Percentiles rank a stretch among this genome's conserved stretches.
Conservation (phyloP, 768 basidiomycete genomes). For the Auricularia heimuer region DNA sequence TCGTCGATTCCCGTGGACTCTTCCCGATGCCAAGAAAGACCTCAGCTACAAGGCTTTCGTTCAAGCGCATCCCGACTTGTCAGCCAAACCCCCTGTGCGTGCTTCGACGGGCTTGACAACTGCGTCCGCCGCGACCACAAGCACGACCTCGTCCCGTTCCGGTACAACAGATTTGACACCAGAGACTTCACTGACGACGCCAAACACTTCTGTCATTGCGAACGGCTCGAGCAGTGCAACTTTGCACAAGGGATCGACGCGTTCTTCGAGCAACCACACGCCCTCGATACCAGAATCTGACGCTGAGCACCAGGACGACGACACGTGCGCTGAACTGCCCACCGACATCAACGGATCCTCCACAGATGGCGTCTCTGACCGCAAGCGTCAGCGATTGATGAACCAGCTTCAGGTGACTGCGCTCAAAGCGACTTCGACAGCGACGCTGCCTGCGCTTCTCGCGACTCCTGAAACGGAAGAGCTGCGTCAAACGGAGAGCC, state of each 20-base stretch:
- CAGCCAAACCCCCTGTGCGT: slow-evolving; percentile 26
- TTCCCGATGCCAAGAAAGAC: slow-evolving; percentile 91
- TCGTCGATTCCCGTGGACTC: slow-evolving; percentile 96
- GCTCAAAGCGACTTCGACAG: slow-evolving; percentile 18
- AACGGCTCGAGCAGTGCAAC: background rate
- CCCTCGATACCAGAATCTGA: background rate
- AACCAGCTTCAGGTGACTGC: background rate
- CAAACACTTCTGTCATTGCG: background rate
- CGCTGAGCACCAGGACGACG: background rate
- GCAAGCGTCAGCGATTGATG: background rate
- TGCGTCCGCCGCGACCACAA: slow-evolving; percentile 3
- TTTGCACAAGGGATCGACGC: background rate
- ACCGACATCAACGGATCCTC: background rate
- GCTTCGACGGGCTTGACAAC: slow-evolving; percentile 4
- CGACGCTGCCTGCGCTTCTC: slow-evolving; percentile 29
- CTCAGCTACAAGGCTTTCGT: slow-evolving; percentile 87
- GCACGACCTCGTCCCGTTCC: background rate
- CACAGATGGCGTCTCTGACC: background rate
- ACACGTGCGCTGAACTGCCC: background rate
- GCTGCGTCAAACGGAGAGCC: slow-evolving; percentile 31
- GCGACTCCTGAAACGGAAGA: slow-evolving; percentile 8
- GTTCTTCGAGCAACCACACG: background rate
- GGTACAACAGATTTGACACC: background rate
- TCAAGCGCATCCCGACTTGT: slow-evolving; percentile 83
- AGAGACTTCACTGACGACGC: slow-evolving; percentile 1